Conservation (phyloP, 192 early-diverging fungal genomes). For the Geranomyces michiganensis region DNA sequence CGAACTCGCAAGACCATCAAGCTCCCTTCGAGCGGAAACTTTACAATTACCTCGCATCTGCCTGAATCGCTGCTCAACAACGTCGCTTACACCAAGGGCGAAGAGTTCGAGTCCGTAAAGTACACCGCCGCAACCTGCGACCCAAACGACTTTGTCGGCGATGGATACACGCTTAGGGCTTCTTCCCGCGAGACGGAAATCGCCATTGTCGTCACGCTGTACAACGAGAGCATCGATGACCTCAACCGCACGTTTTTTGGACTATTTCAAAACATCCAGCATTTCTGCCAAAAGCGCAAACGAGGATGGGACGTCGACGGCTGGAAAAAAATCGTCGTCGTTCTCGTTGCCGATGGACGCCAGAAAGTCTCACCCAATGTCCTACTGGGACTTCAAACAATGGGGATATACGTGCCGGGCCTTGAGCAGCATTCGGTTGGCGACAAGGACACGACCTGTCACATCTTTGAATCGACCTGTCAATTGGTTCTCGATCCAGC, state of each 20-base stretch:
- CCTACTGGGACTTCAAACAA: conserved; percentile 66
- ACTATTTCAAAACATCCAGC: conserved; percentile 52
- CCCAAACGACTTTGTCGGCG: conserved; percentile 59
- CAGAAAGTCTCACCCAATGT: conserved; percentile 64
- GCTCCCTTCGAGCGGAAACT: conserved; percentile 35
- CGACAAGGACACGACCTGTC: conserved; percentile 68
- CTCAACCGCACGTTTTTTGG: conserved; percentile 37
- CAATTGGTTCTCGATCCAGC: conserved; percentile 72
- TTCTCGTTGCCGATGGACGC: conserved; percentile 78
- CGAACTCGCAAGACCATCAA: conserved; percentile 25
- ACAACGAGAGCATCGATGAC: conserved; percentile 47
- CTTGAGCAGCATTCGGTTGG: conserved; percentile 57
- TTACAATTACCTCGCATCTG: conserved; percentile 35
- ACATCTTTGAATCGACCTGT: conserved; percentile 74
- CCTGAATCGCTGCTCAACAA: conserved; percentile 26
- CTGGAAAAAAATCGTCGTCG: conserved; percentile 77
- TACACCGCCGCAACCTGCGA: conserved; percentile 73
- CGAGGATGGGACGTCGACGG: conserved; percentile 66
- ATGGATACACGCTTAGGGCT: conserved; percentile 76
- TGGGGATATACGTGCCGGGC: conserved; percentile 50
- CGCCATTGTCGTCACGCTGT: conserved; percentile 81
- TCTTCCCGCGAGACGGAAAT: conserved; percentile 65
- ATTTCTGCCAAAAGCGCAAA: conserved; percentile 43
- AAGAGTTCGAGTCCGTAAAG: conserved; percentile 79
- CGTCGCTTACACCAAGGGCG: conserved; percentile 55